Base-by-base conservation (phyloP, 1,284 basidiomycete species). In the Butyriboletus appendiculatus region DNA sequence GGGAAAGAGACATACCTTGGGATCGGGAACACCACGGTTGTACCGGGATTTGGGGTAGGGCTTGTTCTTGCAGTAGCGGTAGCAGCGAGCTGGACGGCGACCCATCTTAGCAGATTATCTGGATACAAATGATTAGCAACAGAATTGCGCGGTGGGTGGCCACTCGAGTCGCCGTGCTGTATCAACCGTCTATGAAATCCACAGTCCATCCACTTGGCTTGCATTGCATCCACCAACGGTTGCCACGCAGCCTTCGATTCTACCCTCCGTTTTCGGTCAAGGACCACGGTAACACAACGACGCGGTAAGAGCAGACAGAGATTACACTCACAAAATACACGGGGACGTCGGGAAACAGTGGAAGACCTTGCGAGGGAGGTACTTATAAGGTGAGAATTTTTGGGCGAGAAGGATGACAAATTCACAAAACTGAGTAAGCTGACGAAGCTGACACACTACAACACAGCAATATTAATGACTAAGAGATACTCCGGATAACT, bases 61-160 rank as follows among this genome's bases (percentile, higher is more conserved):
- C 85, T 98, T 97, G 86, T 96, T 97, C 83, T 98, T 97, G 85
- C 94, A 96, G 82, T 97, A 96, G 63, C 93, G 88, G 80, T 96
- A 95, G 85, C 94, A 96, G 69, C 92, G 89, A 76, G 94, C 93
- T 66, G 94, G 94, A 83, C 93, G 92, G 74, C 94, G 92, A 84
- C 94, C 94, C 93, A 96, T 95, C 46, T 62, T 55, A 39, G 47
- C 20, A 39, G 45, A 46, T 46, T 61, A 56, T 64, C 64, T 65
- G 34, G 1, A 40, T 24, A 37, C 2, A 10, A 42, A 22, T 3
- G 14, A 44, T 65, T n/a, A 65, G 63, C n/a, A 48, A 33, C 5
- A 3, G 4, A n/a, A 38, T 41, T 38, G 16, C 6, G 16, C 0
- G 3, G 9, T 18, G 8, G 3, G 26, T 24, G 15, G 20, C 24